phyloP scores from a whole-genome alignment of 2,329 filamentous ascomycete species.

The Fusarium neocosmosporiellum region DNA sequence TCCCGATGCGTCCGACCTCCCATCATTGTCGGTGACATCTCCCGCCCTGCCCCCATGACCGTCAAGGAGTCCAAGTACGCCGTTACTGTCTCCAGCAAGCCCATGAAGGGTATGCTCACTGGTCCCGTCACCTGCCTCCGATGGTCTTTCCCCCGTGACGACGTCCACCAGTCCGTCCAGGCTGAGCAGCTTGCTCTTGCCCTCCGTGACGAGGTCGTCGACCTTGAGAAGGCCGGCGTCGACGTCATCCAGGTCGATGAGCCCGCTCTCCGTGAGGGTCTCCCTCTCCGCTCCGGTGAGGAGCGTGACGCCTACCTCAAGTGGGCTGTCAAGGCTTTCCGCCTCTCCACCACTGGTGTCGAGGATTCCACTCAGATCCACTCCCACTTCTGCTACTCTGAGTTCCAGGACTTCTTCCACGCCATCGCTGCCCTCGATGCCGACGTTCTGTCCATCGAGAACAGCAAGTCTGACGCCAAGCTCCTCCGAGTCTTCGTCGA shows the following conservation, averaged over 20 bases:
- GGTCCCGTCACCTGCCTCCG: constrained; percentile 98
- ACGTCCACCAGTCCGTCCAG: constrained; percentile 98
- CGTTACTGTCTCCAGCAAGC: constrained; percentile 94
- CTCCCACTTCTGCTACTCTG: constrained; percentile 99
- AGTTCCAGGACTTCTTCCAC: constrained; percentile 99
- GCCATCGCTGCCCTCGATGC: constrained; percentile 98
- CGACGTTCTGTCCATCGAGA: constrained; percentile 99
- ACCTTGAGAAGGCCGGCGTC: constrained; percentile 96
- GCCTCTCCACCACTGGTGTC: constrained; percentile 92
- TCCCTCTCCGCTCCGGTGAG: constrained; percentile 91
- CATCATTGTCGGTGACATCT: constrained; percentile 99
- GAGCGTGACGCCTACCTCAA: constrained; percentile 97
- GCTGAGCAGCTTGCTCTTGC: constrained; percentile 98
- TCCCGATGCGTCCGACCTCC: constrained; percentile 98
- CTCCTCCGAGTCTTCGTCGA: constrained; percentile 98
- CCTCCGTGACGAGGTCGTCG: constrained; percentile 97
- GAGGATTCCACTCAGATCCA: constrained; percentile 98
- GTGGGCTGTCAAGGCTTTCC: constrained; percentile 99
- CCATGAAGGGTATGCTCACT: constrained; percentile 99
- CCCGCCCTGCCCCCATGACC: constrained; percentile 95
- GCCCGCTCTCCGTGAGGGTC: constrained; percentile 98
- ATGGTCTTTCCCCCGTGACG: constrained; percentile 99
- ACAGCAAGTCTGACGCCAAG: constrained; percentile 99
- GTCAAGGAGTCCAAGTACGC: constrained; percentile 99
- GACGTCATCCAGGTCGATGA: constrained; percentile 99